Base-by-base conservation (phyloP, 257 asterid species). In the Jaltomata sinuosa region DNA sequence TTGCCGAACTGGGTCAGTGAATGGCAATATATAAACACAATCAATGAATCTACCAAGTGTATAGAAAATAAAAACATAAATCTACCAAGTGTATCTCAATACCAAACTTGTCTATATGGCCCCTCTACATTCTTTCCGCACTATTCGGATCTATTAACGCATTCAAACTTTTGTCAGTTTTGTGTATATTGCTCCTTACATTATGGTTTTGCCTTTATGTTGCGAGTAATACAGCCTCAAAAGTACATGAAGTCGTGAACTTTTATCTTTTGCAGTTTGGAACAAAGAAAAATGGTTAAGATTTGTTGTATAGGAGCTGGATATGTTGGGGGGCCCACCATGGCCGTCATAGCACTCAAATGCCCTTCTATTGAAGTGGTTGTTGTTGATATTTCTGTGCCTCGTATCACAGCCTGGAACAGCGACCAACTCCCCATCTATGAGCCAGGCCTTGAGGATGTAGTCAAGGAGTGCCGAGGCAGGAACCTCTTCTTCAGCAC, bases 241-340 rank as follows among this genome's bases (percentile, higher is more conserved):
- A 79, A 80, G 18, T 83, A 32, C 36, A 10, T 42, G 21, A 27
- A 72, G 57, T 49, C 27, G n/a, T 49, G 36, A 84, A 38, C 69
- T 25, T 25, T 81, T 22, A 11, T 6, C 71, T 79, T 80, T 74
- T 25, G 77, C 64, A 82, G 62, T 29, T 57, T 67, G 81, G 50
- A 83, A 84, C 67, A 0, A 83, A 71, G 31, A 18, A 85, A 72
- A 85, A 85, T 85, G 88, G 88, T 85, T 85, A 85, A 85, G 85
- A 85, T 85, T 72, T 85, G 88, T 81, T 82, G 87, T 71, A 85
- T 85, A 69, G 87, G 87, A n/a, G 87, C 87, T 81, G 87, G 87
- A 31, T 85, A 85, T 69, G 87, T 85, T 49, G 87, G 87, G 36
- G 87, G 87, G 0, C 87, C 87, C 22, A 85, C 87, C 49, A 82